Base-by-base conservation (phyloP, 169 alveolate species). In the Eimeria zaria region DNA sequence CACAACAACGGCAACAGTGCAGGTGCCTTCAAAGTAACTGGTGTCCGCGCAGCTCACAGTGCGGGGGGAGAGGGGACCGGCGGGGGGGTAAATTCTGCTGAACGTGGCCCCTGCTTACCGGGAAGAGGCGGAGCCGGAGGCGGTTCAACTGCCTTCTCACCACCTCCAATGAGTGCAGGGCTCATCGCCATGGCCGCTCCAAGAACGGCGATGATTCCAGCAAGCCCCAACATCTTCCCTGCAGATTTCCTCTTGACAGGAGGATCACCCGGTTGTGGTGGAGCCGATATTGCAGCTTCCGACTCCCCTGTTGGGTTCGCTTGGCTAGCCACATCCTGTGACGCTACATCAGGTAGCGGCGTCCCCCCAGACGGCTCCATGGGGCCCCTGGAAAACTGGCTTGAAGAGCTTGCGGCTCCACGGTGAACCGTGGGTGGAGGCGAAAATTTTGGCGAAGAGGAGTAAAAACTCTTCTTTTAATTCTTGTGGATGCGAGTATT, bases 291-390 rank as follows among this genome's bases (percentile, higher is more conserved):
- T 0, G 55, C 36, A 18, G 27, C 51, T 20, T 73, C 83, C 5
- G 83, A 16, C 39, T 22, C 83, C 36, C 0, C 83, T 11, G 46
- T 46, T 69, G 80, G 48, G 2, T 46, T 69, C 51, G 12, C 18
- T 5, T 73, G 51, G 33, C 0, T 53, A 18, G 55, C 22, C n/a
- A 8, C 53, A 9, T 8, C 83, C 9, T 14, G 27, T 14, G 33
- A 36, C 36, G 51, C 83, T n/a, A 73, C 83, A 36, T 20, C 83
- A 41, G 83, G 55, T 73, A 73, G 22, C 83, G 27, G 53, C 16
- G 51, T 6, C 83, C 51, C 83, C 53, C 51, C 83, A 73, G 83
- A 36, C 83, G 51, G 83, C 83, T 73, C 83, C 83, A 73, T 73
- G 55, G 55, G 83, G 83, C 83, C 83, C 55, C 83, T 73, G 83